Percentiles rank a stretch among this genome's conserved stretches.
phyloP scores from a whole-genome alignment of 495 filamentous ascomycete genomes.

The Penicillium salamii region DNA sequence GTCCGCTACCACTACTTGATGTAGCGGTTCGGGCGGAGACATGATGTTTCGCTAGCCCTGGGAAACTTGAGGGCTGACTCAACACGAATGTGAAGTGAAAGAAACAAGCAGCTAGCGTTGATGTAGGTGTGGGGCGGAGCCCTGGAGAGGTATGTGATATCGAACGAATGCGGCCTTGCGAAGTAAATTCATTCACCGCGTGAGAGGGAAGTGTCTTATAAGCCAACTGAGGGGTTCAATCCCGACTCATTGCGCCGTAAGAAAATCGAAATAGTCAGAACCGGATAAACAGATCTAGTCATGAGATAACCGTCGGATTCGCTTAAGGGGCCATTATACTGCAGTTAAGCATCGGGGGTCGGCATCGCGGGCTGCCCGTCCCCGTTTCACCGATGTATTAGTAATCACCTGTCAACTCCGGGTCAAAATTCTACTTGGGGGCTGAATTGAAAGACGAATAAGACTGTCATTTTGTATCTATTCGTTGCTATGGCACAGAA shows the following conservation, averaged over 20 bases:
- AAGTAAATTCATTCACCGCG: no score
- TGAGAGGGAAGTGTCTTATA: background rate
- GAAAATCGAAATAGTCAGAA: background rate
- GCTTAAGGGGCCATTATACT: background rate
- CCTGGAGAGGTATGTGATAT: background rate
- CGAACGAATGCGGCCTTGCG: background rate
- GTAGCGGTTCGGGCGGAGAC: conserved; percentile 17
- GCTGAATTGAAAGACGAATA: no score
- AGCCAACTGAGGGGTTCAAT: background rate
- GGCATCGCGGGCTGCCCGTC: conserved; percentile 1
- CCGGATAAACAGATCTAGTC: background rate
- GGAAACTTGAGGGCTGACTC: background rate
- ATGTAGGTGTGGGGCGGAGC: background rate
- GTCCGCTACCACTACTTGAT: conserved; percentile 14
- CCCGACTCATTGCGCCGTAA: no score
- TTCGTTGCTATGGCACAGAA: conserved; percentile 5
- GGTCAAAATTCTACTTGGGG: no score
- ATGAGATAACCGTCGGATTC: conserved; percentile 8
- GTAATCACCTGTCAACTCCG: no score
- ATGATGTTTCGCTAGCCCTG: conserved; percentile 4
- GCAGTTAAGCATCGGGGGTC: background rate
- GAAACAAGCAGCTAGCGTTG: background rate
- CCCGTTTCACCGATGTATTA: conserved; percentile 5
- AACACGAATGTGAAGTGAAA: background rate
- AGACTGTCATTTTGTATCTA: conserved; percentile 1